Evolutionary conservation across 169 alveolate species (phyloP).

Genomic region (Plasmodium falciparum): DNA sequence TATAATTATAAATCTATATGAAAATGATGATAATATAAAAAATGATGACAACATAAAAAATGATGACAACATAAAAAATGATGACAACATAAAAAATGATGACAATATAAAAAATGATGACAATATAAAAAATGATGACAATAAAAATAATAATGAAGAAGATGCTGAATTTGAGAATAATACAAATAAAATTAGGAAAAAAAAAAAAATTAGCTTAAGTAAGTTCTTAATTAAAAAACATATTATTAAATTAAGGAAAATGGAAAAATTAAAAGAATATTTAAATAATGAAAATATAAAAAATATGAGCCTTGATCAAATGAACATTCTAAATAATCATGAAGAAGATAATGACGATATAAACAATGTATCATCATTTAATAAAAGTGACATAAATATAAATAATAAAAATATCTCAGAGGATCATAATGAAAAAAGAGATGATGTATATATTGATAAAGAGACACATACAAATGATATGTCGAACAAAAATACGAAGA

Average conservation of each 20-base stretch:
- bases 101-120: background rate
- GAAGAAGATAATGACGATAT: background rate
- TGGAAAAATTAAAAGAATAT: conserved; percentile 16
- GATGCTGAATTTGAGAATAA: background rate
- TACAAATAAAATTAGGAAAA: background rate
- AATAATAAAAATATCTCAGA: background rate
- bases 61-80: background rate
- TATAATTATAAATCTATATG: background rate
- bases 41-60: background rate
- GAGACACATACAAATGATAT: background rate
- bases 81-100: background rate
- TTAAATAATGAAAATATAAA: conserved; percentile 3
- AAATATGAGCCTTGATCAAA: background rate
- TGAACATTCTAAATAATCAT: background rate
- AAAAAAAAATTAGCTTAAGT: conserved; percentile 44
- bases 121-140: background rate
- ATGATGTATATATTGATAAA: background rate
- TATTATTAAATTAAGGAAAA: conserved; percentile 29
- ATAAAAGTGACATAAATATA: background rate
- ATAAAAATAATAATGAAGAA: background rate
- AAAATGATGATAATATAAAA: background rate
- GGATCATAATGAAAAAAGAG: conserved; percentile 4
- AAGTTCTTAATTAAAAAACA: conserved; percentile 62
- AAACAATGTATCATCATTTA: background rate
- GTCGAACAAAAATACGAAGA: background rate